Conservation (phyloP, 805 yeast genomes). For the Komagataella populi region DNA sequence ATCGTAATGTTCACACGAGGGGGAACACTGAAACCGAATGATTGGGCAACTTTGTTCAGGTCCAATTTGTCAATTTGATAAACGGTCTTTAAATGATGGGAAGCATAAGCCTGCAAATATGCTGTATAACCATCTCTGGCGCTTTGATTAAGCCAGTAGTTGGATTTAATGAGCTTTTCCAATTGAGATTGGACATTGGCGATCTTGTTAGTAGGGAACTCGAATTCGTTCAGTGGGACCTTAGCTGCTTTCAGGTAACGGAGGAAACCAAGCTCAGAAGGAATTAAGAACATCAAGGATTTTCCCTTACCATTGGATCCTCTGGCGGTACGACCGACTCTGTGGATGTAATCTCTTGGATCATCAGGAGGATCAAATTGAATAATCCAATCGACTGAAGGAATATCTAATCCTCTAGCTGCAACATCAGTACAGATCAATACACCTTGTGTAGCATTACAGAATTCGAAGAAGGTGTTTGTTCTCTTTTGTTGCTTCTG, state of each 20-base stretch:
- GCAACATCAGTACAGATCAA: constrained; percentile 96
- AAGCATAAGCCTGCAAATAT: constrained; percentile 92
- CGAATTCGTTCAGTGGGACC: constrained; percentile 95
- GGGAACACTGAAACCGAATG: constrained; percentile 90
- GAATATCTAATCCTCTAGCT: constrained; percentile 97
- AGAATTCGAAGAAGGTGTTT: constrained; percentile 94
- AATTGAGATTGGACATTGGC: constrained; percentile 94
- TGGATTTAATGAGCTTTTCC: constrained; percentile 80
- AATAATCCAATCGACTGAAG: constrained; percentile 97
- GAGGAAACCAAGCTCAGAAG: constrained; percentile 87
- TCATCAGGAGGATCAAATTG: constrained; percentile 99
- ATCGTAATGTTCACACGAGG: constrained; percentile 95
- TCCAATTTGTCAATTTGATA: constrained; percentile 94
- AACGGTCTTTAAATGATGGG: constrained; percentile 92
- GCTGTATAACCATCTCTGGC: constrained; percentile 98
- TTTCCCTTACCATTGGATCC: constrained; percentile 82
- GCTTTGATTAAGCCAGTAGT: constrained; percentile 86
- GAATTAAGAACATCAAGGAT: constrained; percentile 89
- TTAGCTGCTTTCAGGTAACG: constrained; percentile 93
- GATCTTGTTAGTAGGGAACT: constrained; percentile 85
- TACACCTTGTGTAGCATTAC: constrained; percentile 92
- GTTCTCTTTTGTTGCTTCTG: constrained; percentile 98
- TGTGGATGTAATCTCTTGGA: constrained; percentile 96
- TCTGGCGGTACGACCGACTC: constrained; percentile 99
- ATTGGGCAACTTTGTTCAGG: constrained; percentile 85